Base-by-base conservation (phyloP, 768 basidiomycete genomes). In the Sistotremastrum niveocremeum region DNA sequence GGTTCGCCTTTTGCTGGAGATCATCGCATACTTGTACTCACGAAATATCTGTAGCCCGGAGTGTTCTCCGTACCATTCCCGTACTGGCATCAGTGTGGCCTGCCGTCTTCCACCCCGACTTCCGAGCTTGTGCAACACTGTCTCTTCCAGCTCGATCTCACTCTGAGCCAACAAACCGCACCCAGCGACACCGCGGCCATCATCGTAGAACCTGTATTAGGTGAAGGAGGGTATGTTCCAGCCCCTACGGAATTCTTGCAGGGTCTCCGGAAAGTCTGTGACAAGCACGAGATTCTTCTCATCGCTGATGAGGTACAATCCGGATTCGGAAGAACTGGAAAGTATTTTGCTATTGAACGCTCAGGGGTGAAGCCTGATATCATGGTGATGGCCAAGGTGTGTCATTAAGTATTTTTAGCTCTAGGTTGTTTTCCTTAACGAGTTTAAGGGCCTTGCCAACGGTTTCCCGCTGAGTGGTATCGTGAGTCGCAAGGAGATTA, bases 141-240 rank as follows among this genome's bases (percentile, higher is more conserved):
- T 12, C 70, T 90, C 10, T 80, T 83, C 62, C 86, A 93, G 59
- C 72, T 97, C 12, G 80, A 88, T 46, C 72, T 95, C 9, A 58
- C 94, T 8, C 64, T 83, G 49, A 65, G 67, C 42, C 93, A 97
- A 61, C 87, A 91, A 61, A 81, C 80, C 5, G 70, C 81, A 2
- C 85, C 91, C 0, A 62, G 64, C 4, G 93, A 97, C 60, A 93
- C 90, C 1, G 89, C 93, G 2, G 91, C 90, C n/a, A 81, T 97
- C 56, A 64, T 98, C 51, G 64, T 98, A 37, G 94, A 98, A 68
- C 86, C 94, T 37, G 82, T 97, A 1, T 70, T 97, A 32, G 93
- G 91, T 29, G 94, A 97, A 62, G 94, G 94, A 34, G 94, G 94
- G 1, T 97, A 98, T 62, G 85, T 95, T 10, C 80, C 87, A 31